These are phyloP conservation scores for Bipolaris zeicola DNA, from an alignment of 2,329 filamentous ascomycete genomes.

Conservation along the genomic window DNA sequence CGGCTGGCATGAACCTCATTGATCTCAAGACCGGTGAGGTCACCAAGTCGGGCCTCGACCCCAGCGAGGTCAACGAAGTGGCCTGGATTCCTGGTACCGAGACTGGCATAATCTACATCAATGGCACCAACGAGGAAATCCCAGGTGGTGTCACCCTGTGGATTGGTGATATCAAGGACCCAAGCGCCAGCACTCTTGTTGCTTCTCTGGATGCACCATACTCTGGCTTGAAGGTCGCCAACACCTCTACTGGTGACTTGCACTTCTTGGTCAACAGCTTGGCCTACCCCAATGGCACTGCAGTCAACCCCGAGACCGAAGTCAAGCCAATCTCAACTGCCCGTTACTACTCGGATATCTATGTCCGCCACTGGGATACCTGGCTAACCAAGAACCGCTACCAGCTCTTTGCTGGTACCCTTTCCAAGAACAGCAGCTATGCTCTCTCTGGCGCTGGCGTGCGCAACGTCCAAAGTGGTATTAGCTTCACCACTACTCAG, in stretches of 20 bases:
- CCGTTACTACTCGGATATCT: constrained; percentile 74
- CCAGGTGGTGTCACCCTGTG: constrained; percentile 46
- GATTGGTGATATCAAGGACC: constrained; percentile 41
- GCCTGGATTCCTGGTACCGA: constrained; percentile 44
- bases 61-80: constrained; percentile 42
- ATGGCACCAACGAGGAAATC: constrained; percentile 64
- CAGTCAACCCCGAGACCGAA: constrained; percentile 69
- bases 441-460: constrained; percentile 43
- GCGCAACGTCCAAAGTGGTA: constrained; percentile 65
- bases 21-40: constrained; percentile 43
- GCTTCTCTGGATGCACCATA: constrained; percentile 54
- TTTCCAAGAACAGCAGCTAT: constrained; percentile 50
- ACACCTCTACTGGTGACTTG: constrained; percentile 47
- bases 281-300: constrained; percentile 70
- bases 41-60: constrained; percentile 38
- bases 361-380: constrained; percentile 80
- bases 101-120: constrained; percentile 66
- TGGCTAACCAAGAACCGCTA: constrained; percentile 73
- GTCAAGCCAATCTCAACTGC: constrained; percentile 66
- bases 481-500: constrained; percentile 58
- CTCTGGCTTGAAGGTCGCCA: constrained; percentile 56
- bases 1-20: constrained; percentile 52
- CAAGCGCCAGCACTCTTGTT: constrained; percentile 39
- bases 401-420: constrained; percentile 73
- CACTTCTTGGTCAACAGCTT: constrained; percentile 61